Evolutionary conservation across 371 early-diverging fungal genomes (phyloP).

Genomic region (Circinella umbellata): DNA sequence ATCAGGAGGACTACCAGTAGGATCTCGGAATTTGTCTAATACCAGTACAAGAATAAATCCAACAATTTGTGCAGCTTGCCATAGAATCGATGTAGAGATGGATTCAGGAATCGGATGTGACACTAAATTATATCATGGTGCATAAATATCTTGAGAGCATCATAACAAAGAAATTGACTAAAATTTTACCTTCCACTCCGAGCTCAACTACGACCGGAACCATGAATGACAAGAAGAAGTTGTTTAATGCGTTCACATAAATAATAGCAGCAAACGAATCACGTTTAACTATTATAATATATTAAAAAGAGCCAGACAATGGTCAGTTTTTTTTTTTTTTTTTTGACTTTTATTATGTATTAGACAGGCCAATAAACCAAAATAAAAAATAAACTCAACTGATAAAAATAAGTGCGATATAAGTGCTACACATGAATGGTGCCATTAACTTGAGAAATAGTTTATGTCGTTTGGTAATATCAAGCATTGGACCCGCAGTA

Average conservation of each 20-base stretch:
- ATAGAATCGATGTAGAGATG: constrained; percentile 42
- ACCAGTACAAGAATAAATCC: constrained; percentile 39
- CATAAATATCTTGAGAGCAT: background rate
- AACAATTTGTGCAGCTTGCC: constrained; percentile 40
- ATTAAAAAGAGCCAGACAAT: background rate
- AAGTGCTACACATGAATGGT: constrained; percentile 54
- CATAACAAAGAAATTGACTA: background rate
- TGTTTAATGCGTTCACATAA: constrained; percentile 38
- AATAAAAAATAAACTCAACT: constrained; percentile 27
- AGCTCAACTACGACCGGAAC: constrained; percentile 47
- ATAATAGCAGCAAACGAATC: constrained; percentile 44
- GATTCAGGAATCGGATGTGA: constrained; percentile 35
- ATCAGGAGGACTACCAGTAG: constrained; percentile 36
- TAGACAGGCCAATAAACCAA: no score
- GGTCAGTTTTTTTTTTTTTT: no score
- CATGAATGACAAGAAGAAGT: constrained; percentile 45
- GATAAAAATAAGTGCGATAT: constrained; percentile 57
- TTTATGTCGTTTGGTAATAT: constrained; percentile 59
- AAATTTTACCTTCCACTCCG: constrained; percentile 44
- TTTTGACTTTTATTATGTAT: no score
- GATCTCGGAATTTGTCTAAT: constrained; percentile 45
- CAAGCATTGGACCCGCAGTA: constrained; percentile 54
- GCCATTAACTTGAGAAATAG: constrained; percentile 50
- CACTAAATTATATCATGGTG: constrained; percentile 5
- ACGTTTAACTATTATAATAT: constrained; percentile 32